Evolutionary conservation across 176 grass and related monocot genomes (phyloP).

Genomic region (Juncus inflexus): DNA sequence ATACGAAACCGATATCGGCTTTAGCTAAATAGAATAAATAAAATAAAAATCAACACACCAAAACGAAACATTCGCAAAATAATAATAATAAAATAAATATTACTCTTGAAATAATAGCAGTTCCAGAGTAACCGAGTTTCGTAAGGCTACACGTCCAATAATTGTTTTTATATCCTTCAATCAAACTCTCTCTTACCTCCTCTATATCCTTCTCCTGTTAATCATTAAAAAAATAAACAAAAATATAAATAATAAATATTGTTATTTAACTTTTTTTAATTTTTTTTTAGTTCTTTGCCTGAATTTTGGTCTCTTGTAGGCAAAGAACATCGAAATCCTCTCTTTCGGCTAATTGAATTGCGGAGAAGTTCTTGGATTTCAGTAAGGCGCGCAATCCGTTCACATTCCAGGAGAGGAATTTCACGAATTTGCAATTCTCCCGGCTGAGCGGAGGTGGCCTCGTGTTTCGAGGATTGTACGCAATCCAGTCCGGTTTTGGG

Average conservation of each 20-base stretch:
- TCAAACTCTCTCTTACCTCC: constrained; percentile 60
- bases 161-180: constrained; percentile 89
- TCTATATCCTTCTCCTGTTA: constrained; percentile 98
- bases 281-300: constrained; percentile 46
- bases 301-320: constrained; percentile 95
- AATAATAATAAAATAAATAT: not conserved
- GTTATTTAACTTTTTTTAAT: too few species aligned
- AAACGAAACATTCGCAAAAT: not conserved
- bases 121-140: constrained; percentile 92
- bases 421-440: constrained; percentile 44
- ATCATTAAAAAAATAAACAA: constrained; percentile 30
- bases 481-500: constrained; percentile 65
- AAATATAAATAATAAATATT: constrained; percentile 22
- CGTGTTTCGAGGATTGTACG: constrained; percentile 83
- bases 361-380: constrained; percentile 63
- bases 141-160: constrained; percentile 96
- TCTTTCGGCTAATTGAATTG: constrained; percentile 68
- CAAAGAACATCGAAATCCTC: constrained; percentile 96
- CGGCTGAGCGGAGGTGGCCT: constrained; percentile 65
- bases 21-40: constrained; percentile 48
- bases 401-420: constrained; percentile 94
- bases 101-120: constrained; percentile 81
- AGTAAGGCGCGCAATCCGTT: constrained; percentile 86
- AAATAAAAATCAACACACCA: not conserved
- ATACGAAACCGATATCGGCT: constrained; percentile 71